Percentiles rank a stretch among this genome's conserved stretches.
Conservation (phyloP, 176 grass and related monocot genomes). For the Avena sativa region DNA sequence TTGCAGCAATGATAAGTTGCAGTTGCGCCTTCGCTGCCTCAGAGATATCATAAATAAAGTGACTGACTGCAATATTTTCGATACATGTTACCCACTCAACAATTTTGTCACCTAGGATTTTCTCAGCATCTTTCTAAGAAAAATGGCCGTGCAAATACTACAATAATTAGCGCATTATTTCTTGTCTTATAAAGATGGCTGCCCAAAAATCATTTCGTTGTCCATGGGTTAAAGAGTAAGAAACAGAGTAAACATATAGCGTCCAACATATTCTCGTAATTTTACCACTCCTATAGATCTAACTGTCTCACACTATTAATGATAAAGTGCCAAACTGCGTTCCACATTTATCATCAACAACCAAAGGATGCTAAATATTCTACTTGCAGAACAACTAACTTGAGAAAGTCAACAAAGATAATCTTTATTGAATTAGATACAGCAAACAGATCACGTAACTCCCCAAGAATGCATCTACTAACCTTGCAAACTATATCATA, state of each 20-base stretch:
- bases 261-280: no score
- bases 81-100: not conserved
- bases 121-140: not conserved
- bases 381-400: not conserved
- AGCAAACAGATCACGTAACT: not conserved
- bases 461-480: not conserved
- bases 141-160: not conserved
- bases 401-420: not conserved
- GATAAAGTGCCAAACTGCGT: not conserved
- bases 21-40: not conserved
- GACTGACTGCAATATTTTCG: not conserved
- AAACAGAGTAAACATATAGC: not conserved
- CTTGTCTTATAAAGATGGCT: not conserved
- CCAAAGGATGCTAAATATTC: not conserved
- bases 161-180: not conserved
- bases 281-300: not conserved
- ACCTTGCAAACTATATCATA: not conserved
- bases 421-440: not conserved
- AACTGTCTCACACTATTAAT: not conserved
- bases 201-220: not conserved
- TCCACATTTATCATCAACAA: not conserved
- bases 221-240: not conserved
- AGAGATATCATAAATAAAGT: not conserved
- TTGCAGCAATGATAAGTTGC: no score
- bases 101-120: not conserved